phyloP scores from a whole-genome alignment of 306 rosid genomes.

The Trifolium subterraneum region DNA sequence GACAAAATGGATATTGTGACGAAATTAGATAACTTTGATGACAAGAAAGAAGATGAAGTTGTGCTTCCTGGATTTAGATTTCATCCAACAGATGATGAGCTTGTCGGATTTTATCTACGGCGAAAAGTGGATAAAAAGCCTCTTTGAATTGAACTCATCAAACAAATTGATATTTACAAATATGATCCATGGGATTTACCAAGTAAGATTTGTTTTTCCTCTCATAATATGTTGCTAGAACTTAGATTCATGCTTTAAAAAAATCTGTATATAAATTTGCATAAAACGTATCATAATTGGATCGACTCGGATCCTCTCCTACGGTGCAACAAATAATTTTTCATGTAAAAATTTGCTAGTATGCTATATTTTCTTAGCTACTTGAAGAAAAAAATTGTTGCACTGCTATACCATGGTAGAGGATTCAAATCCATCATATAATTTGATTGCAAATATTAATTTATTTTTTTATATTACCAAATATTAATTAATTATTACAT shows the following conservation, averaged over 20 bases:
- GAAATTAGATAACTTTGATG: slow-evolving; percentile 24
- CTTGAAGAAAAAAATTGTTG: background rate
- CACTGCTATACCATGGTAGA: background rate
- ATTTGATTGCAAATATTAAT: no score
- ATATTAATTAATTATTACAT: no score
- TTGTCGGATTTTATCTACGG: slow-evolving; percentile 78
- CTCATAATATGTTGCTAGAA: no score
- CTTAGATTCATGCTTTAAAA: no score
- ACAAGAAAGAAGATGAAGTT: slow-evolving; percentile 49
- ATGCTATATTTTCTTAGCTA: no score
- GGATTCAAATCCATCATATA: background rate
- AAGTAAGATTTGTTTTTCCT: slow-evolving; percentile 55
- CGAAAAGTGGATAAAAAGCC: slow-evolving; percentile 78
- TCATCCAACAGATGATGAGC: slow-evolving; percentile 95
- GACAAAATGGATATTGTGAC: slow-evolving; percentile 49
- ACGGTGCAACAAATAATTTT: background rate
- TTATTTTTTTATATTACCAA: no score
- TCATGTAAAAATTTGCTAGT: no score
- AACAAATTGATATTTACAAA: slow-evolving; percentile 87
- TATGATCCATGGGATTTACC: slow-evolving; percentile 99
- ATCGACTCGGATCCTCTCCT: background rate
- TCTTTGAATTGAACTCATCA: slow-evolving; percentile 73
- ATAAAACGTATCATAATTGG: no score
- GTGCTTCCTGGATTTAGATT: slow-evolving; percentile 91
- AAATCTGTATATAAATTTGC: no score